Percentiles rank a stretch among this genome's conserved stretches.
phyloP scores from a whole-genome alignment of 2,329 filamentous ascomycete genomes.

The Cladophialophora exuberans region DNA sequence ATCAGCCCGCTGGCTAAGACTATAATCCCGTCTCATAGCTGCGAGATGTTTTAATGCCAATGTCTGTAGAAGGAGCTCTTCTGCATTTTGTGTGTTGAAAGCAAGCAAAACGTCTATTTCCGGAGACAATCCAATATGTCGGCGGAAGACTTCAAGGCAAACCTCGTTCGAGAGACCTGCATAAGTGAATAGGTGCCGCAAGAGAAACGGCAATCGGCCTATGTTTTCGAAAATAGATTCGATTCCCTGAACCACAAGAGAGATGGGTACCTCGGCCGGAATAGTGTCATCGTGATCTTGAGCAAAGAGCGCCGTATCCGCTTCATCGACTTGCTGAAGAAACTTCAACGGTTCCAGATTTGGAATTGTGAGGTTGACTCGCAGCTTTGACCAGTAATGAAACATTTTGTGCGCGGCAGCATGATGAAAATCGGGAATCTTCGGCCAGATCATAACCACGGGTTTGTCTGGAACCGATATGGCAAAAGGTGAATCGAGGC shows the following conservation, averaged over 20 bases:
- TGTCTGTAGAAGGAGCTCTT: conserved; percentile 13
- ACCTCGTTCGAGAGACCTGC: conserved; percentile 9
- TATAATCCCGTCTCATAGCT: neutral
- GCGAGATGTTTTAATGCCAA: conserved; percentile 10
- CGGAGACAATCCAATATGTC: neutral
- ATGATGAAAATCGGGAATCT: conserved; percentile 12
- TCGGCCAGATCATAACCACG: conserved; percentile 7
- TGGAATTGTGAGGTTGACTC: conserved; percentile 7
- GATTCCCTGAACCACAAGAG: conserved; percentile 1
- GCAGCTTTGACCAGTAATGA: conserved; percentile 15
- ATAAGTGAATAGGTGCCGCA: conserved; percentile 10
- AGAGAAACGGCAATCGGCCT: conserved; percentile 6
- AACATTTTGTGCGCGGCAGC: conserved; percentile 20
- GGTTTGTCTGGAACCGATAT: neutral
- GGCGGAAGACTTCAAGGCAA: conserved; percentile 1
- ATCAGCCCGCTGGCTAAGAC: conserved; percentile 9
- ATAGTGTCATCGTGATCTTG: neutral
- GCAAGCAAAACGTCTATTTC: neutral
- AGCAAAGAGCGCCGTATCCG: conserved; percentile 4
- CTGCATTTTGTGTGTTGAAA: conserved; percentile 7
- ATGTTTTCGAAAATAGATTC: conserved; percentile 12
- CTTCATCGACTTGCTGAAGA: conserved; percentile 11
- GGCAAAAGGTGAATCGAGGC: neutral
- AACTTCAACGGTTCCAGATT: conserved; percentile 9
- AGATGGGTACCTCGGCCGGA: neutral